Evolutionary conservation across 2,329 filamentous ascomycete species (phyloP), one percentile per base, ranked within the genome.

Genomic region (Fusarium napiforme): DNA sequence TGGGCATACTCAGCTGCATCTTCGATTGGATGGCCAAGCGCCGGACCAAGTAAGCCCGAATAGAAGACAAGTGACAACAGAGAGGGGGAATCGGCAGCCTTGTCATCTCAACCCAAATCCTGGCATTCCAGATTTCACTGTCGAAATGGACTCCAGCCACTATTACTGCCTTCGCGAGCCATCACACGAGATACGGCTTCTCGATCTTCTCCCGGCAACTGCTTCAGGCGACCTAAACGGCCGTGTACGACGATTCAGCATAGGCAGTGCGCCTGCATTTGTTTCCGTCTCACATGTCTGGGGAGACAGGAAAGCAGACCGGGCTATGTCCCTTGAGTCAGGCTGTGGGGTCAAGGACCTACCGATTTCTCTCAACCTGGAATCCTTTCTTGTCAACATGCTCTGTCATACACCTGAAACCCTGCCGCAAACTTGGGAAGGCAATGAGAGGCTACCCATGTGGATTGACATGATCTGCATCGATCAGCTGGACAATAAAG

Each of bases 391-490:
- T 21, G 21, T 55, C 36, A 55, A 42, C 21, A 55, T 55, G 36
- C 36, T 55, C 36, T 42, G 36, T 2, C 52, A 55, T 42, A 23
- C 36, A 21, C 7, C 52, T 7, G 36, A 55, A 10, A 23, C 52
- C 8, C 15, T 42, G 11, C 52, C 36, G 2, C 26, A 40, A n/a
- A 30, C 32, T 1, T 55, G 36, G 36, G 36, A 42, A 30, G 11
- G 5, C 8, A 23, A 28, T 10, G 15, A 55, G 36, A 30, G 36
- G 21, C 26, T 55, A 2, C 21, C 36, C 4, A 42, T 55, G 52
- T 55, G 52, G 52, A 55, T 55, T 5, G 52, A 55, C 19, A 55
- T 55, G 52, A 18, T 42, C 26, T 55, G 52, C 15, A 55, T 55
- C 11, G 19, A 55, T 18, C 52, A 55, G 19, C 10, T 30, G 36